Evolutionary conservation across 164 flowering plant genomes (phyloP).

Genomic region (Dillenia suffruticosa): DNA sequence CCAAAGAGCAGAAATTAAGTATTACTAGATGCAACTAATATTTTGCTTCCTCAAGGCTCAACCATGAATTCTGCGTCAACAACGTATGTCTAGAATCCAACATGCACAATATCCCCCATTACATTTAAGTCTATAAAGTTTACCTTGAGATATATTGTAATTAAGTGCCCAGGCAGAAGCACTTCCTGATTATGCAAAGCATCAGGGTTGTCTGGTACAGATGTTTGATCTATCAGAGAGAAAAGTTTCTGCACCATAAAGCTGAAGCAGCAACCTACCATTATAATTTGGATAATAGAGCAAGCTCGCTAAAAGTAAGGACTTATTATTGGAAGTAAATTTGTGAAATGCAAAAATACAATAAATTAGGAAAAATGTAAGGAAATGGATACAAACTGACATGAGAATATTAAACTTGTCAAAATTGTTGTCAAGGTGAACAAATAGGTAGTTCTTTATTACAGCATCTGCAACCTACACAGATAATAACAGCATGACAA

Average conservation of each 20-base stretch:
- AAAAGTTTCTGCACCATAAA: constrained; percentile 96
- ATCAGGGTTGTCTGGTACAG: constrained; percentile 83
- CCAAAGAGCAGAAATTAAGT: no score
- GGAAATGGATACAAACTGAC: constrained; percentile 35
- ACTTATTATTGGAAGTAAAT: no score
- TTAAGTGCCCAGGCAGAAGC: constrained; percentile 81
- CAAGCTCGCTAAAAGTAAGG: no score
- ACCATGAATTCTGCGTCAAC: no score
- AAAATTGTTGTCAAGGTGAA: constrained; percentile 62
- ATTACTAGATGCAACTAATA: no score
- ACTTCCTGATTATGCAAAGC: constrained; percentile 88
- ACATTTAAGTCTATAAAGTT: not conserved
- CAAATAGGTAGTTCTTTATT: constrained; percentile 61
- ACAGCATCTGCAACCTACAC: constrained; percentile 77
- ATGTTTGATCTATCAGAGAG: constrained; percentile 79
- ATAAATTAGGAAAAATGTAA: not conserved
- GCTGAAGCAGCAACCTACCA: constrained; percentile 26
- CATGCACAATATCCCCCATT: no score
- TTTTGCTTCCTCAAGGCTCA: no score
- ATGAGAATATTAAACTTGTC: constrained; percentile 92
- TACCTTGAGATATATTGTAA: constrained; percentile 86
- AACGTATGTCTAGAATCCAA: no score
- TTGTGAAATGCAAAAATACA: no score
- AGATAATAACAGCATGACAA: constrained; percentile 4
- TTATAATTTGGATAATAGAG: not conserved